Evolutionary conservation across 1,139 yeast genomes (phyloP), one percentile per base, ranked within the genome.

Genomic region (Protomyces arabidopsidicola): DNA sequence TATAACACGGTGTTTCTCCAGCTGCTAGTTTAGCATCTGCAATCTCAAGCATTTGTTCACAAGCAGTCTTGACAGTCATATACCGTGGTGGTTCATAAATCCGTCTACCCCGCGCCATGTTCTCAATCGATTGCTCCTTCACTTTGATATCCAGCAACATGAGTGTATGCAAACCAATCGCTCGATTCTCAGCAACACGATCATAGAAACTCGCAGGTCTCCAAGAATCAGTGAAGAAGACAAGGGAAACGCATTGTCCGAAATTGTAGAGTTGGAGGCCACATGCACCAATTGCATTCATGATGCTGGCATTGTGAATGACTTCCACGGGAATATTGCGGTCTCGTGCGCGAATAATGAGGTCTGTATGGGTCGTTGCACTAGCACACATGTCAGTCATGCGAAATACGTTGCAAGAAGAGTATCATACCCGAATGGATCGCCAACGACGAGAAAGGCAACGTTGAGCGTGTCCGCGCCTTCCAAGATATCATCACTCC

Each of bases 281-380:
- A 78, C 97, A 90, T 1, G 97, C 96, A 14, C 98, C 98, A 27
- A 93, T 96, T 0, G 98, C 98, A 74, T 93, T 93, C 97, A 93
- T 90, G 24, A 93, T 95, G 27, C 96, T 88, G 2, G 98, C 98
- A 75, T 93, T 93, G 77, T 93, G 98, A 66, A 93, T 84, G 59
- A 88, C 83, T 72, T 88, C 95, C 54, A 88, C 90, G 65, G 81
- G 78, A 72, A 93, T 89, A 1, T 84, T 84, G 68, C 86, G 79
- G 75, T 88, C 96, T 70, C 96, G 82, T 42, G 98, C 98, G 71
- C 98, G 81, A 66, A 93, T 82, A 50, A 90, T 90, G 68, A 93
- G 81, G 76, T 93, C 98, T 0, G 97, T 90, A 75, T 93, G 98
- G 0, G 98, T 93, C 3, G 98, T 93, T 52, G 98, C 98, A 39